Conservation (phyloP, 2,329 filamentous ascomycete genomes). For the Remersonia thermophila region DNA sequence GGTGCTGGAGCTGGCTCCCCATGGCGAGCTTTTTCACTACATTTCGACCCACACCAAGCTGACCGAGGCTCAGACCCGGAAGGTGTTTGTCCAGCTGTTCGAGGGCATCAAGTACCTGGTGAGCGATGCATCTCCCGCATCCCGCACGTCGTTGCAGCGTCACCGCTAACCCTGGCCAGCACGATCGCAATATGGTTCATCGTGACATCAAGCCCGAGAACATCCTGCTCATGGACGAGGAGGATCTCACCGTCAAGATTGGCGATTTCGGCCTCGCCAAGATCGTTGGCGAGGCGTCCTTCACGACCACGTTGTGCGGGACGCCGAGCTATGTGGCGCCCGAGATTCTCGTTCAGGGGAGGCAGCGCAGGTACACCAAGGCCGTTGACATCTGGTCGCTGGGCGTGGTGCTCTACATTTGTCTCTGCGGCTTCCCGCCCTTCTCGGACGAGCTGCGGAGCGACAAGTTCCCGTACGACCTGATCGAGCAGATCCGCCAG, state of each 20-base stretch:
- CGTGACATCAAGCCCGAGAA: slow-evolving; percentile 98
- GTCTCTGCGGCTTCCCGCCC: slow-evolving; percentile 88
- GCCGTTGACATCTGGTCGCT: slow-evolving; percentile 95
- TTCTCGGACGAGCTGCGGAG: slow-evolving; percentile 90
- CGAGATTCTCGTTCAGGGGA: slow-evolving; percentile 76
- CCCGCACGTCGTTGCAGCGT: not conserved
- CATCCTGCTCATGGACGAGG: slow-evolving; percentile 75
- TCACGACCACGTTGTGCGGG: slow-evolving; percentile 89
- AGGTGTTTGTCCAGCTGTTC: slow-evolving; percentile 83
- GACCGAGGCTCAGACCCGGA: slow-evolving; percentile 69
- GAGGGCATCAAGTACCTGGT: slow-evolving; percentile 92
- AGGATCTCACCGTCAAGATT: slow-evolving; percentile 75
- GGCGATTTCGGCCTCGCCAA: slow-evolving; percentile 96
- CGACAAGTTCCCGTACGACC: slow-evolving; percentile 67
- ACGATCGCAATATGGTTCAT: slow-evolving; percentile 94
- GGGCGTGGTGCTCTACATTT: slow-evolving; percentile 96
- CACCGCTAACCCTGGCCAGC: slow-evolving; percentile 40
- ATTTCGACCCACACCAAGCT: slow-evolving; percentile 88
- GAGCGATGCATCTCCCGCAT: slow-evolving; percentile 17
- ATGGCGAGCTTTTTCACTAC: slow-evolving; percentile 91
- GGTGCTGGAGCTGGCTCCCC: slow-evolving; percentile 77
- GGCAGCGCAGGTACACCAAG: slow-evolving; percentile 78
- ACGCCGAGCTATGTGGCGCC: slow-evolving; percentile 97
- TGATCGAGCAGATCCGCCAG: slow-evolving; percentile 81
- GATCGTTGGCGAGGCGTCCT: slow-evolving; percentile 96